Conservation (phyloP, 495 filamentous ascomycete species). For the Neurospora cerealis region DNA sequence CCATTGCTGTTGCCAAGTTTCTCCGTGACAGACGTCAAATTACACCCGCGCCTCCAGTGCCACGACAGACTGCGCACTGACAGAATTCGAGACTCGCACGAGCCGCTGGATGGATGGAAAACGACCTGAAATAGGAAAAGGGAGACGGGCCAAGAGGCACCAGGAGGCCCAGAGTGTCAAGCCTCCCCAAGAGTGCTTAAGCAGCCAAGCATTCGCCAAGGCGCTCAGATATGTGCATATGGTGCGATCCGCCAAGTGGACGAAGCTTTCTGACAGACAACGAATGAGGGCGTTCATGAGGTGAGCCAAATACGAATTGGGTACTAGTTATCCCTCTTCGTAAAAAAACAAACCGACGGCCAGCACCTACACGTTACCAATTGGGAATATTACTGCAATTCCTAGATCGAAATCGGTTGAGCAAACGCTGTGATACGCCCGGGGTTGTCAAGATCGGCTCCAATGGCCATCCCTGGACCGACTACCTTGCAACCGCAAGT, state of each 20-base stretch:
- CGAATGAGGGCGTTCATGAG: not conserved
- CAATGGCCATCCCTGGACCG: not conserved
- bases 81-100: not conserved
- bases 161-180: not conserved
- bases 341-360: not conserved
- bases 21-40: not conserved
- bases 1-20: not conserved
- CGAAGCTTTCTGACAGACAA: not conserved
- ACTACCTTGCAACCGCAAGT: not conserved
- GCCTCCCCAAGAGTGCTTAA: not conserved
- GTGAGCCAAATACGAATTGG: not conserved
- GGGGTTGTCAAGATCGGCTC: not conserved
- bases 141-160: not conserved
- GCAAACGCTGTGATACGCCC: not conserved
- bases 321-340: not conserved
- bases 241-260: not conserved
- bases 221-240: not conserved
- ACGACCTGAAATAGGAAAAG: not conserved
- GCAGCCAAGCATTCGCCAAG: not conserved
- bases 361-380: not conserved
- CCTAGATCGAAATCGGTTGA: not conserved
- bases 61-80: not conserved
- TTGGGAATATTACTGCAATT: not conserved
- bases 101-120: not conserved
- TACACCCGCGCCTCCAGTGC: not conserved